Evolutionary conservation across 805 yeast genomes (phyloP), one percentile per base, ranked within the genome.

Genomic region (Cyberlindnera nakhonratchasimensis): DNA sequence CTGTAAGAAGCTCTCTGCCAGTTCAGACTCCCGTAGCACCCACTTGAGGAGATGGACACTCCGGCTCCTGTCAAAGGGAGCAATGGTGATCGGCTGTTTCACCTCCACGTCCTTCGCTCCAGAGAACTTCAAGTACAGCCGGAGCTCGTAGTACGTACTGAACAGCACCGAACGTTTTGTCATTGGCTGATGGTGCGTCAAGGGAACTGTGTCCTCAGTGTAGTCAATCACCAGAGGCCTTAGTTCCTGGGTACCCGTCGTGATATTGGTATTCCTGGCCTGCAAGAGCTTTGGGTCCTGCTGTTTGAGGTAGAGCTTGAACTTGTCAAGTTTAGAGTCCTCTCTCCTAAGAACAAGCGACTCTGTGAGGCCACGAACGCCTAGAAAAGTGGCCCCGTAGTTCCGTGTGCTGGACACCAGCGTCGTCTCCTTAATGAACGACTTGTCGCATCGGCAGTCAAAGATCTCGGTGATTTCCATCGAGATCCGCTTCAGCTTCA

Each of bases 381-480:
- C 53, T 6, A 48, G 13, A 3, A 67, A 35, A 3, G 29, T 37
- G 1, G 24, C 28, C 3, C 44, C 42, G 12, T 47, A 39, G 9
- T 46, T 52, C 33, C 48, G 40, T 14, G 26, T 11, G 17, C 30
- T 53, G 10, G 65, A 54, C 16, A 62, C 57, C 16, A 79, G 50
- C 35, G 69, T 62, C 20, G 61, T 52, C 46, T 77, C 80, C 52
- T 69, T 72, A 7, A 66, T 58, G n/a, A 72, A 70, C 2, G 77
- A 70, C 20, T 69, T 48, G 4, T 60, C 53, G 47, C 48, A 48
- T 17, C 53, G 47, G 37, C 62, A 62, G 4, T 77, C 83, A 31
- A 80, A 55, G 4, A 72, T 62, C 52, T 81, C 86, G 44, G 70
- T 69, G 5, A 81, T 49, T 45, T 76, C 80, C 33, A 75, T 61